phyloP scores from a whole-genome alignment of 163 green algal species.

The Scenedesmus sp. region DNA sequence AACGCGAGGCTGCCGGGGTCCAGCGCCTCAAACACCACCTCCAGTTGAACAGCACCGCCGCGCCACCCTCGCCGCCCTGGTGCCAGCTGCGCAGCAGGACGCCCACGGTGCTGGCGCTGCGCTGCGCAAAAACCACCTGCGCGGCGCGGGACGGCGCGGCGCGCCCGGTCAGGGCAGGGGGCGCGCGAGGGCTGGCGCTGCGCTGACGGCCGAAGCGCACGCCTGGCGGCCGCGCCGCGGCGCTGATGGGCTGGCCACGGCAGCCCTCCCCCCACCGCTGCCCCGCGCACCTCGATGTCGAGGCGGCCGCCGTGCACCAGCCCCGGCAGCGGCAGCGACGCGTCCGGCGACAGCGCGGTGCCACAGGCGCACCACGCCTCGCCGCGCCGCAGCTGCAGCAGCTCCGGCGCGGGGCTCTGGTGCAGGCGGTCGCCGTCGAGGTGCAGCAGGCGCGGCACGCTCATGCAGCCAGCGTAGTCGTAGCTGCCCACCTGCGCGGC shows the following conservation, averaged over 20 bases:
- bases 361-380: slow-evolving; percentile 27
- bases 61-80: slow-evolving; percentile 70
- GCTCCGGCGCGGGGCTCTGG: slow-evolving; percentile 67
- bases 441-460: slow-evolving; percentile 74
- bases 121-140: slow-evolving; percentile 45
- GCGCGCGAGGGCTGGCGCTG: no score
- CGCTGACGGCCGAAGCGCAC: no score
- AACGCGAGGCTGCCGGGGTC: slow-evolving; percentile 68
- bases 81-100: slow-evolving; percentile 78
- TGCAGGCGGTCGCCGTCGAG: slow-evolving; percentile 51
- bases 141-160: no score
- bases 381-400: slow-evolving; percentile 42
- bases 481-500: slow-evolving; percentile 59
- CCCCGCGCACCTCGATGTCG: slow-evolving; percentile 50
- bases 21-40: slow-evolving; percentile 70
- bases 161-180: no score
- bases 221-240: no score
- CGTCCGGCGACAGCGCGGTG: not conserved
- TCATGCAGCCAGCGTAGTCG: slow-evolving; percentile 87
- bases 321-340: slow-evolving; percentile 35
- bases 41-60: slow-evolving; percentile 83
- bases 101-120: slow-evolving; percentile 39
- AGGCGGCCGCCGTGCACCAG: slow-evolving; percentile 42
- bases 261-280: no score
- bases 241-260: no score